Evolutionary conservation across 345 rosid genomes (phyloP).

Genomic region (Eucalyptus cloeziana): DNA sequence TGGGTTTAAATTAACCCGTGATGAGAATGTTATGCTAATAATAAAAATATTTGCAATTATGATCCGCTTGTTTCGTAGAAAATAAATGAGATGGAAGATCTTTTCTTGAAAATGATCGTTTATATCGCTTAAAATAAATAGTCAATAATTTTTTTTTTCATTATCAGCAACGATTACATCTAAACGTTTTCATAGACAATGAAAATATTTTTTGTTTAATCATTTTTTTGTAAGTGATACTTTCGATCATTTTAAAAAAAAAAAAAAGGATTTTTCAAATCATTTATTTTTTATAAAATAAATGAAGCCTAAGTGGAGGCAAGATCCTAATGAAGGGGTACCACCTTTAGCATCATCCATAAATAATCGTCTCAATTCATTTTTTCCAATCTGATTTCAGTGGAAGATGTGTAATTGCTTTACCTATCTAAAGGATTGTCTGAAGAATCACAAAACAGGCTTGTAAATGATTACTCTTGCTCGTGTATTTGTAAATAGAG

Average conservation of each 20-base stretch:
- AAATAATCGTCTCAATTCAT: background rate
- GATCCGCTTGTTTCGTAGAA: background rate
- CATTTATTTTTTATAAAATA: background rate
- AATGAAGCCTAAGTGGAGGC: background rate
- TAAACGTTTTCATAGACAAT: background rate
- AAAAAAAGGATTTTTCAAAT: no score
- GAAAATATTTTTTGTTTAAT: background rate
- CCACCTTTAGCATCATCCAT: background rate
- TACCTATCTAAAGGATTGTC: background rate
- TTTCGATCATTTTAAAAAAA: no score
- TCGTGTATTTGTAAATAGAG: background rate
- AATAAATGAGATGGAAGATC: background rate
- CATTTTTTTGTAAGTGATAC: background rate
- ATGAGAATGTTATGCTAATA: background rate
- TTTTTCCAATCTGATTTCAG: background rate
- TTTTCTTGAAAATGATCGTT: background rate
- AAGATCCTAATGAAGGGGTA: background rate
- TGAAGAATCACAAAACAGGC: background rate
- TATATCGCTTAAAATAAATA: background rate
- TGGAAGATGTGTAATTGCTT: background rate
- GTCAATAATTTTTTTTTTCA: background rate
- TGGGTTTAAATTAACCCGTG: background rate
- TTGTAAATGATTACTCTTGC: background rate
- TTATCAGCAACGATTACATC: background rate
- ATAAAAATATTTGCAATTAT: background rate